These are phyloP conservation scores for Fusarium verticillioides DNA, from an alignment of 2,329 filamentous ascomycete species.

Conservation along the genomic window DNA sequence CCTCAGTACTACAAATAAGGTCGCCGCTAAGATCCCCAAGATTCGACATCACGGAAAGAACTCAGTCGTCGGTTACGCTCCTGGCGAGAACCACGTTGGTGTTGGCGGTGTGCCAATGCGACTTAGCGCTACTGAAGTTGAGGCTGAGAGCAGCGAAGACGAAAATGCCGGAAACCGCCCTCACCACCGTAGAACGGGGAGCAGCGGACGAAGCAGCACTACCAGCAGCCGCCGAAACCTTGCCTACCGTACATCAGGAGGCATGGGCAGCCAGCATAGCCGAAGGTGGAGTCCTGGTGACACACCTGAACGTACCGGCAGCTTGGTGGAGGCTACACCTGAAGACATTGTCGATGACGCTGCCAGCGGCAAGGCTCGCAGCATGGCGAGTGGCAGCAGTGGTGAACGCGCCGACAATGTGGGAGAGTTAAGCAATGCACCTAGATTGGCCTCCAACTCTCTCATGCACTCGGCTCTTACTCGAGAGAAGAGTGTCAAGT, in stretches of 20 bases:
- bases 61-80: slow-evolving; percentile 80
- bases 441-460: slow-evolving; percentile 68
- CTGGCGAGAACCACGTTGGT: slow-evolving; percentile 78
- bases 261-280: slow-evolving; percentile 53
- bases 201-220: slow-evolving; percentile 78
- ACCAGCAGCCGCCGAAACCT: slow-evolving; percentile 62
- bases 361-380: slow-evolving; percentile 61
- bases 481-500: slow-evolving; percentile 73
- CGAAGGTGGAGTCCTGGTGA: slow-evolving; percentile 64
- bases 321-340: slow-evolving; percentile 58
- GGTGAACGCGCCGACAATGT: slow-evolving; percentile 71
- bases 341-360: slow-evolving; percentile 53
- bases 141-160: slow-evolving; percentile 85
- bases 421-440: slow-evolving; percentile 62
- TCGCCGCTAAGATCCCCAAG: slow-evolving; percentile 89
- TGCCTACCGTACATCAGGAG: slow-evolving; percentile 64
- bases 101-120: slow-evolving; percentile 87
- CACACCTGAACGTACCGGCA: slow-evolving; percentile 66
- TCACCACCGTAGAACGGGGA: slow-evolving; percentile 77
- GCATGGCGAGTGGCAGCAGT: slow-evolving; percentile 66
- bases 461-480: slow-evolving; percentile 67
- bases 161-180: slow-evolving; percentile 67
- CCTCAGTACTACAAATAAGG: slow-evolving; percentile 70
- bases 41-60: slow-evolving; percentile 88
- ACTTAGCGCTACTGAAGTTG: slow-evolving; percentile 93